Base-by-base conservation (phyloP, 768 basidiomycete genomes). In the Suillus americanus region DNA sequence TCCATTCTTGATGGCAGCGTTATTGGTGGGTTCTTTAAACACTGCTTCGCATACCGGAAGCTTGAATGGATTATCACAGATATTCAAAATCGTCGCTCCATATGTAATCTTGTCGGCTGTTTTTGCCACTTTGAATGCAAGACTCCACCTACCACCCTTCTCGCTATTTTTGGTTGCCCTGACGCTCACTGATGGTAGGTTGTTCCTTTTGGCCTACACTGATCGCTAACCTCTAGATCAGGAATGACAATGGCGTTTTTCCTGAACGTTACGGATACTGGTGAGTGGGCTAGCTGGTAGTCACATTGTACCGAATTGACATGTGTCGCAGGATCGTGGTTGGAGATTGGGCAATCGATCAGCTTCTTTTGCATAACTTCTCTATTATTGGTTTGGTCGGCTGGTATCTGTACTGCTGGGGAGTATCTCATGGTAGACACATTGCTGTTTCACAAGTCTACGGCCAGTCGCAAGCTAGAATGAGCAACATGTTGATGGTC, bases 261-360 rank as follows among this genome's bases (percentile, higher is more conserved):
- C 76, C 88, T 88, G 80, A 86, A 86, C 45, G 93, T 95, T 33
- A 87, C 86, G 28, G 92, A 95, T 73, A 91, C 87, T 4, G 91
- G 88, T 88, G 67, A 64, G 78, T 69, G 20, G 35, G 61, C 18
- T 14, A n/a, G 38, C 30, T 23, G 37, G 45, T 37, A 10, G 43
- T 45, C 38, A 30, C 18, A 8, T 38, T 50, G 20, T 33, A 4
- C 66, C 33, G 51, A 61, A 65, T 72, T 51, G 65, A 60, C 56
- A 25, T 43, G 3, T 64, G 25, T 20, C 35, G 41, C 69, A 85
- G 90, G 94, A 0, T 92, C 90, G 3, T 95, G 94, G 94, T 79
- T 95, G 64, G 91, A 95, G 71, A 95, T 94, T 61, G 93, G 94
- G 7, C 90, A 92, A 71, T 89, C 91, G 0, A 94, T 95, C 73